Evolutionary conservation across 805 yeast species (phyloP).

Genomic region (Jamesozyma rosinii): DNA sequence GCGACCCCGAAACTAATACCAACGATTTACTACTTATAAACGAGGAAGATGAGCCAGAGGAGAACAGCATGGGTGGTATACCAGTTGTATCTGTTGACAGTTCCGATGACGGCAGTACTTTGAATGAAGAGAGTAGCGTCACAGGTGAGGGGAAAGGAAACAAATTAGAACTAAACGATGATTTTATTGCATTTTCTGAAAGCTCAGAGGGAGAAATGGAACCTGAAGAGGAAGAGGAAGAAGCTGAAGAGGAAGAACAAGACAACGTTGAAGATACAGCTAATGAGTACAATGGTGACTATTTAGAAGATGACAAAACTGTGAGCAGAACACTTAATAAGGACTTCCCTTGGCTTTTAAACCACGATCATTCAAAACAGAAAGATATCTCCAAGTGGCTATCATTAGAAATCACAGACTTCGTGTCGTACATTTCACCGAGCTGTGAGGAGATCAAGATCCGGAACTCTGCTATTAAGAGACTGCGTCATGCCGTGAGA

Average conservation of each 20-base stretch:
- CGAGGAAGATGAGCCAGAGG: background rate
- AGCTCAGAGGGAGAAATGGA: constrained; percentile 16
- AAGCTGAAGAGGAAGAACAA: constrained; percentile 4
- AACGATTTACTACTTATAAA: background rate
- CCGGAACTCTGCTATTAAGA: constrained; percentile 58
- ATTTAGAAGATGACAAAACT: background rate
- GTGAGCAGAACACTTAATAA: constrained; percentile 6
- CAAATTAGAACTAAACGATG: constrained; percentile 33
- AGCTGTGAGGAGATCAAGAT: constrained; percentile 58
- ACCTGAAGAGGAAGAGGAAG: constrained; percentile 5
- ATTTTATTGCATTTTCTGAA: constrained; percentile 36
- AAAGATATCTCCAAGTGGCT: constrained; percentile 79
- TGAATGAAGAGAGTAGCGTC: constrained; percentile 2
- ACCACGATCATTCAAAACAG: constrained; percentile 68
- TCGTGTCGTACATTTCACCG: constrained; percentile 79
- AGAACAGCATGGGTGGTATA: background rate
- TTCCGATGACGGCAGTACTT: background rate
- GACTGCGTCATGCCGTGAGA: constrained; percentile 44
- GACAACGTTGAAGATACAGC: constrained; percentile 3
- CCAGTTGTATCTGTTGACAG: background rate
- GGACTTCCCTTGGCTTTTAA: constrained; percentile 64
- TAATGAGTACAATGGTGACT: background rate
- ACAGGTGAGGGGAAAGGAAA: constrained; percentile 3
- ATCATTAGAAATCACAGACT: constrained; percentile 75
- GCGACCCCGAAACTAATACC: constrained; percentile 7